These are phyloP conservation scores for Apiotrichum sp. DNA, from an alignment of 1,284 basidiomycete genomes.

Conservation along the genomic window DNA sequence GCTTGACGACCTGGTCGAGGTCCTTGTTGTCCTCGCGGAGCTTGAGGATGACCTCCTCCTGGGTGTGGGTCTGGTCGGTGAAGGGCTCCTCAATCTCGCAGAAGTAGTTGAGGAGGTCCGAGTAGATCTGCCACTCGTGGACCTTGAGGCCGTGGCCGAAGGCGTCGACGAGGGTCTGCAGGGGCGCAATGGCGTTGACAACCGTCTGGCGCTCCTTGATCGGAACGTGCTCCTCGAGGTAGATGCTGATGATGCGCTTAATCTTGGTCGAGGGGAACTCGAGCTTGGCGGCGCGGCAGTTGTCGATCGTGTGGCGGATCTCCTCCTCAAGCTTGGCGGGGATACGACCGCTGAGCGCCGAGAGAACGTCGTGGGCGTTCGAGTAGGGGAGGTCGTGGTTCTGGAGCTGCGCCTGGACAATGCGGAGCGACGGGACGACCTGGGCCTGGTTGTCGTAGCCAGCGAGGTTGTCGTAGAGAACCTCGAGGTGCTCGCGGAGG, in stretches of 20 bases:
- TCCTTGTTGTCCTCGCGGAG: conserved; percentile 90
- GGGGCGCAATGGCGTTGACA: conserved; percentile 61
- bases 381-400: conserved; percentile 86
- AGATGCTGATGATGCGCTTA: conserved; percentile 61
- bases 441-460: conserved; percentile 81
- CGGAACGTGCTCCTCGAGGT: conserved; percentile 72
- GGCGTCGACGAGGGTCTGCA: conserved; percentile 73
- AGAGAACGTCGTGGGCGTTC: conserved; percentile 75
- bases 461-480: conserved; percentile 86
- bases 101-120: conserved; percentile 45
- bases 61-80: conserved; percentile 69
- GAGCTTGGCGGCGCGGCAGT: conserved; percentile 61
- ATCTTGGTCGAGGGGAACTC: conserved; percentile 74
- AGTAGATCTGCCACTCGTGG: conserved; percentile 62
- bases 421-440: conserved; percentile 38
- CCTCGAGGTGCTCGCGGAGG: conserved; percentile 66
- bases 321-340: conserved; percentile 84
- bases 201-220: conserved; percentile 73
- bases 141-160: conserved; percentile 79
- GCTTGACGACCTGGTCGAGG: conserved; percentile 77
- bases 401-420: conserved; percentile 48
- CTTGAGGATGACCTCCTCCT: conserved; percentile 77
- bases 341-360: conserved; percentile 87
- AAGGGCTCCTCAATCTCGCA: conserved; percentile 81
- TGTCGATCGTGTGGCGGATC: conserved; percentile 72